Evolutionary conservation across 2,329 filamentous ascomycete species (phyloP).

Genomic region (Berkeleyomyces basicola): DNA sequence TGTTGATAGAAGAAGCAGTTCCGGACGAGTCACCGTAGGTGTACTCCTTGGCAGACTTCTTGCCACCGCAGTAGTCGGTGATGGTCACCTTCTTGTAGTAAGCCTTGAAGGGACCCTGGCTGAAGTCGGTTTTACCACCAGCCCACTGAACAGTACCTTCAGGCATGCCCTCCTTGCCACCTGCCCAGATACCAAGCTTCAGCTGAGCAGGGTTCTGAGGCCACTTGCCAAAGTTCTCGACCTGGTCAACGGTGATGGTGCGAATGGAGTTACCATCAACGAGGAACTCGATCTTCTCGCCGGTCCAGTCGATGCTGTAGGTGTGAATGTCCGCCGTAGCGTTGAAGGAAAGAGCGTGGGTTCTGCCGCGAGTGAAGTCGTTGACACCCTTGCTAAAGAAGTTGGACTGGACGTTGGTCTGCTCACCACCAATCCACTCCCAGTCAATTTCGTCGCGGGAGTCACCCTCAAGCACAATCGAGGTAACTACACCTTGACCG

Average conservation of each 20-base stretch:
- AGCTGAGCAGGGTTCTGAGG: slow-evolving; percentile 55
- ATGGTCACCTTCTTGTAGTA: slow-evolving; percentile 42
- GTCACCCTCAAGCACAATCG: slow-evolving; percentile 59
- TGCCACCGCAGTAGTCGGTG: slow-evolving; percentile 36
- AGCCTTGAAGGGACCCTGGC: slow-evolving; percentile 34
- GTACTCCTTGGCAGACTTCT: slow-evolving; percentile 30
- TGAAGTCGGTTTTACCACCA: slow-evolving; percentile 44
- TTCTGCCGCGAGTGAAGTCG: slow-evolving; percentile 34
- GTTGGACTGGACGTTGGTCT: slow-evolving; percentile 60
- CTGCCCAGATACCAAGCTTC: slow-evolving; percentile 43
- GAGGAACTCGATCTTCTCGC: slow-evolving; percentile 39
- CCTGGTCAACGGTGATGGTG: slow-evolving; percentile 30
- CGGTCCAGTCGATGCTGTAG: slow-evolving; percentile 53
- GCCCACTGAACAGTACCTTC: slow-evolving; percentile 50
- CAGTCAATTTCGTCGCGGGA: slow-evolving; percentile 54
- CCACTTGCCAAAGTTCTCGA: slow-evolving; percentile 28
- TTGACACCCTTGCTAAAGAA: slow-evolving; percentile 57
- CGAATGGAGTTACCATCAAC: slow-evolving; percentile 35
- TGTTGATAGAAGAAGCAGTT: slow-evolving; percentile 33
- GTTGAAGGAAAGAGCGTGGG: slow-evolving; percentile 27
- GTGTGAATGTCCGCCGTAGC: slow-evolving; percentile 35
- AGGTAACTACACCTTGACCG: slow-evolving; percentile 61
- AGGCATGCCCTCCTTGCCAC: slow-evolving; percentile 30
- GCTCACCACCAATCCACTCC: slow-evolving; percentile 59
- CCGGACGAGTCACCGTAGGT: slow-evolving; percentile 33